These are phyloP conservation scores for Daldinia decipiens DNA, from an alignment of 495 filamentous ascomycete species.

Conservation along the genomic window DNA sequence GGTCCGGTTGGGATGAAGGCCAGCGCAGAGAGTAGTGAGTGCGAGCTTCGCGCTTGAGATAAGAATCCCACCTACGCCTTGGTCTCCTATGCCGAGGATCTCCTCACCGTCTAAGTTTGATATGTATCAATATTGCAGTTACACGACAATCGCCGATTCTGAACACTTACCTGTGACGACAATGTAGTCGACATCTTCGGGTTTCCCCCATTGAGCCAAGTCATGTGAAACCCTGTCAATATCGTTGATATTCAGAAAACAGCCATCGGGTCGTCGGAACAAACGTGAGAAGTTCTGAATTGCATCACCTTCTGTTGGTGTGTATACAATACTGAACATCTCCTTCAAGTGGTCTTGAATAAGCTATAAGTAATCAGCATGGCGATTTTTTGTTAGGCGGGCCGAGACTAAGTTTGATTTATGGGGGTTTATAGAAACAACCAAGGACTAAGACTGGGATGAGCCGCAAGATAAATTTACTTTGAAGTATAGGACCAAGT, in stretches of 20 bases:
- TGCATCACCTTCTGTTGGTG: constrained; percentile 91
- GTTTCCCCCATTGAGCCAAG: constrained; percentile 71
- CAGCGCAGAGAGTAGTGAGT: constrained; percentile 84
- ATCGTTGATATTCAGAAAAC: constrained; percentile 69
- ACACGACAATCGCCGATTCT: background rate
- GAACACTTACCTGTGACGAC: constrained; percentile 74
- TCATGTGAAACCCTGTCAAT: constrained; percentile 67
- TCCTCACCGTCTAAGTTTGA: constrained; percentile 57
- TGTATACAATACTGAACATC: constrained; percentile 91
- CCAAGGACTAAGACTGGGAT: background rate
- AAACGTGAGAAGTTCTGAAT: constrained; percentile 85
- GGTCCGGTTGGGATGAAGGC: constrained; percentile 82
- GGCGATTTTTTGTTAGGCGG: no score
- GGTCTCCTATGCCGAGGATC: constrained; percentile 91
- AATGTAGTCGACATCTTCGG: constrained; percentile 87
- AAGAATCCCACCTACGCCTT: constrained; percentile 87
- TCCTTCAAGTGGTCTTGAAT: constrained; percentile 67
- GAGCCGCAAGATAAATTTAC: constrained; percentile 49
- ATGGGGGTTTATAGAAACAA: no score
- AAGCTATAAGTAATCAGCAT: constrained; percentile 42
- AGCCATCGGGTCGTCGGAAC: constrained; percentile 78
- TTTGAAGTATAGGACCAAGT: constrained; percentile 79
- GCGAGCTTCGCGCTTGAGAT: constrained; percentile 87
- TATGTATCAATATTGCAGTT: constrained; percentile 14
- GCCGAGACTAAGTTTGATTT: no score